Base-by-base conservation (phyloP, 306 rosid genomes). In the Cicer chorassanicum region DNA sequence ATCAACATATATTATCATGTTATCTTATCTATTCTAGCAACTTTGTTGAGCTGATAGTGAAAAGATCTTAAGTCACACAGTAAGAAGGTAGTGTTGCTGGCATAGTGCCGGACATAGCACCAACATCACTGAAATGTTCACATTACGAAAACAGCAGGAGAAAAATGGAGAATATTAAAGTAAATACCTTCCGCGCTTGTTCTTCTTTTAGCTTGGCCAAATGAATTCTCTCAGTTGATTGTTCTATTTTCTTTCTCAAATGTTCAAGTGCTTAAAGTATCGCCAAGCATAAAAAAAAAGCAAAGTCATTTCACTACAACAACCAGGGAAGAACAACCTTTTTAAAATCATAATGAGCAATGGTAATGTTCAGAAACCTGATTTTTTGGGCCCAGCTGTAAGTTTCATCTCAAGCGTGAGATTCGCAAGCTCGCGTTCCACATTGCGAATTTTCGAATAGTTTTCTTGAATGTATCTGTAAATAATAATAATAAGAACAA, bases 361-460 rank as follows among this genome's bases (percentile, higher is more conserved):
- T 61, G 69, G 72, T 41, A 53, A 75, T 13, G 71, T 54, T 59
- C 42, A 60, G 82, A 82, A 79, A 93, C 98, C 97, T 87, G 97
- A 88, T 88, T 91, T 94, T 77, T 94, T 94, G 0, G 98, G 97
- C 59, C 98, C 98, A 21, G 97, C 92, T 7, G 96, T 94, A 68
- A 90, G 97, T 77, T 91, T 94, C 90, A 91, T 81, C 87, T 94
- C 95, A 93, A 91, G 78, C 1, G 88, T 57, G 83, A 94, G 97
- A 72, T 77, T 86, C 70, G 86, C 84, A 75, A 94, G 88, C 75
- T 91, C 95, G 44, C 97, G 90, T 76, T 94, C 97, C 12, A 94
- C 98, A 85, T 90, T 88, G 4, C 96, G 98, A 41, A 91, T 94
- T 85, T 91, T 94, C 40, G 97, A 82, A 73, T 91, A 94, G 73